Percentiles rank a stretch among this genome's conserved stretches.
Evolutionary conservation across 768 basidiomycete species (phyloP).

Genomic region (Pulveroboletus sp.): DNA sequence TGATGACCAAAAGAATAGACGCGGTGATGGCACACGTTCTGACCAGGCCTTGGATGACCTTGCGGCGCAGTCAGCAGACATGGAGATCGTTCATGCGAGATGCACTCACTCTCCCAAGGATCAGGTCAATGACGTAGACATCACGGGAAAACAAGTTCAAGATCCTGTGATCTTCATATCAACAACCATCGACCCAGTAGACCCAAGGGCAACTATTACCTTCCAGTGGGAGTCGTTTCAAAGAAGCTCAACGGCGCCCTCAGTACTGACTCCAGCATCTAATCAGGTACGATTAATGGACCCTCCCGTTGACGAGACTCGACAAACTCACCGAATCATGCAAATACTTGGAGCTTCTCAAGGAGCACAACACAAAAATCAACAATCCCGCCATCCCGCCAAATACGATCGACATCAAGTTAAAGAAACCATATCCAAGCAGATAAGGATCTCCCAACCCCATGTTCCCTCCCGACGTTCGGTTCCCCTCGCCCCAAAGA

Average conservation of each 20-base stretch:
- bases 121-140: conserved; percentile 78
- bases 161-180: conserved; percentile 42
- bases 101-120: conserved; percentile 55
- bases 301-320: neutral
- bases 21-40: conserved; percentile 57
- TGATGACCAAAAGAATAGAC: conserved; percentile 69
- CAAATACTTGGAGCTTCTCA: conserved; percentile 67
- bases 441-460: conserved; percentile 55
- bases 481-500: conserved; percentile 79
- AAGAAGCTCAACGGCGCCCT: conserved; percentile 84
- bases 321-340: conserved; percentile 62
- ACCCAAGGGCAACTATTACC: conserved; percentile 37
- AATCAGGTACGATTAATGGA: conserved; percentile 1
- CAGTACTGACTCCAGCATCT: conserved; percentile 82
- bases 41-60: conserved; percentile 63
- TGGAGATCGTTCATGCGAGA: accelerated
- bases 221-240: conserved; percentile 81
- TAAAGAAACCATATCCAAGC: conserved; percentile 63
- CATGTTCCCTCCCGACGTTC: conserved; percentile 48
- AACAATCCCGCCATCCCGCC: conserved; percentile 54
- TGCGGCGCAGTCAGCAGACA: neutral
- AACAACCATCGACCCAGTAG: neutral
- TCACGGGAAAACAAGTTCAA: conserved; percentile 91
- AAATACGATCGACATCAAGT: conserved; percentile 50
- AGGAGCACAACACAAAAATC: conserved; percentile 73